Conservation (phyloP, 1,284 basidiomycete species). For the Trichosporon coremiiforme region DNA sequence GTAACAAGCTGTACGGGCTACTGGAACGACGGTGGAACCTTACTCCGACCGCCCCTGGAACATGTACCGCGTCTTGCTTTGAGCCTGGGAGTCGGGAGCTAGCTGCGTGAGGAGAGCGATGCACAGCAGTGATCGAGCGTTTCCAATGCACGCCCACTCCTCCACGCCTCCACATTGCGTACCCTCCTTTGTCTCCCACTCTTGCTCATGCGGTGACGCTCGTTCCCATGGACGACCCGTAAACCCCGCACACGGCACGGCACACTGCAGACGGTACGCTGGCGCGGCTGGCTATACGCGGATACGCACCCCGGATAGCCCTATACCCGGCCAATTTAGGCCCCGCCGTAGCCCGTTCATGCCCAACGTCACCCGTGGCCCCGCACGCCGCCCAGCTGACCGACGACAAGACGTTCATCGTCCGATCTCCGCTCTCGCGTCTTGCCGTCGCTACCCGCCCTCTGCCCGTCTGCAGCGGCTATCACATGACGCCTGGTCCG, state of each 20-base stretch:
- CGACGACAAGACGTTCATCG: background rate
- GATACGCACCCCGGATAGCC: constrained; percentile 4
- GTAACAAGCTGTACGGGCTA: background rate
- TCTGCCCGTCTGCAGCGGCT: background rate
- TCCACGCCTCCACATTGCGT: background rate
- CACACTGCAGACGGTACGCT: too few species aligned
- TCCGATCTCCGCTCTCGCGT: background rate
- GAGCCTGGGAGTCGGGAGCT: background rate
- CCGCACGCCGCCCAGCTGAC: background rate
- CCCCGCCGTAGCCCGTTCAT: background rate
- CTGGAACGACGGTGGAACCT: background rate
- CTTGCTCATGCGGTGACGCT: background rate
- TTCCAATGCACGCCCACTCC: constrained; percentile 2
- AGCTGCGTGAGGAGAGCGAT: background rate
- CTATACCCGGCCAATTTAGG: constrained; percentile 1
- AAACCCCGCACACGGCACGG: background rate
- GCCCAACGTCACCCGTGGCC: background rate
- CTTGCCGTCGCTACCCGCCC: background rate
- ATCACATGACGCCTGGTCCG: background rate
- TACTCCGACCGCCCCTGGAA: background rate
- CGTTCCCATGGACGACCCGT: background rate
- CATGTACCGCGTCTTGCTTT: background rate
- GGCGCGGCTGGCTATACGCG: constrained; percentile 3
- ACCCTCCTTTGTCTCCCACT: background rate
- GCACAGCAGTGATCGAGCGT: background rate